Evolutionary conservation across 1,284 basidiomycete species (phyloP), one percentile per base, ranked within the genome.

Genomic region (Ganoderma lucidum): DNA sequence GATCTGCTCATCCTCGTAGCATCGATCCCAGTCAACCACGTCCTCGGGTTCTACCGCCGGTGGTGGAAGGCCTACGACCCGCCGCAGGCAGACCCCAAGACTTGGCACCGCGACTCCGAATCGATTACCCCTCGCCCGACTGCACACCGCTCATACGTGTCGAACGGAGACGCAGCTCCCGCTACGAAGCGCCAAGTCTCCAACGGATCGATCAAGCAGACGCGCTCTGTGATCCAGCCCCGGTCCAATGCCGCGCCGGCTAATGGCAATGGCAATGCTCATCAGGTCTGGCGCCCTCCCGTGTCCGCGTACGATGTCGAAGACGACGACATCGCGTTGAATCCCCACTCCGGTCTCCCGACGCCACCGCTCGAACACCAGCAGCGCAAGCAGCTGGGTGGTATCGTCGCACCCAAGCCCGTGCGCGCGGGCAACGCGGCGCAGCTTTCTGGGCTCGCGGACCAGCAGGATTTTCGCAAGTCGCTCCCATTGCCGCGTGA

Each of bases 401-500:
- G 68, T 45, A 71, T 71, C 70, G 71, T 74, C 66, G 70, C 74
- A n/a, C 71, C 74, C 6, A 67, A 68, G 32, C 75, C 74, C 3
- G 65, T 73, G 35, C 70, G 75, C 15, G 70, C 73, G 5, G 48
- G 68, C 45, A 75, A 62, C 45, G 71, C 63, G 14, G 66, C 63
- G 23, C 77, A 71, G 14, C 77, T 81, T 65, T 73, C 77, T 6
- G 75, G 74, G 55, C 78, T 82, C 64, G 73, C 74, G 5, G 82
- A 83, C 67, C 73, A 79, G 75, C 86, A 86, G 90, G 89, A 80
- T 86, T 87, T 85, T 87, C 78, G 75, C 67, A 78, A 78, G 86
- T 88, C 85, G 90, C 89, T 90, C 89, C 84, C 83, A 86, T 85
- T 81, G 77, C 85, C 82, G 79, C 87, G 83, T 85, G 85, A 87